phyloP scores from a whole-genome alignment of 2,329 filamentous ascomycete genomes.

The Cadophora luteo-olivacea region DNA sequence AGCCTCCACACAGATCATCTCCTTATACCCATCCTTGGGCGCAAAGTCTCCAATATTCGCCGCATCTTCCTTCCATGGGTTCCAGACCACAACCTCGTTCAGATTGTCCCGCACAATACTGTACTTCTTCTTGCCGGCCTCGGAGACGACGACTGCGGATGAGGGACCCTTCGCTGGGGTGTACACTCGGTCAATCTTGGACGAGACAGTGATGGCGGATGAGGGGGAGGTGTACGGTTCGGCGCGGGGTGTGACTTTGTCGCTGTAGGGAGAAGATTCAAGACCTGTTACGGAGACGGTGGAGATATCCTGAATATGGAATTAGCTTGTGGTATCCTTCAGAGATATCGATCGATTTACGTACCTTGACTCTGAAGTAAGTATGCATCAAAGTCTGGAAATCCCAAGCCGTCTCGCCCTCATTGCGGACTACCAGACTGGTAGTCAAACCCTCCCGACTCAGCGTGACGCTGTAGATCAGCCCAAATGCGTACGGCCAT shows the following conservation, averaged over 20 bases:
- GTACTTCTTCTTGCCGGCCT: conserved; percentile 69
- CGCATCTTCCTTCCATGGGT: conserved; percentile 90
- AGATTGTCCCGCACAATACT: conserved; percentile 84
- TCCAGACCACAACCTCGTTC: conserved; percentile 92
- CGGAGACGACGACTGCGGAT: conserved; percentile 63
- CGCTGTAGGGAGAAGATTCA: conserved; percentile 75
- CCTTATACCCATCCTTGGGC: conserved; percentile 87
- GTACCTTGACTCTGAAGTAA: conserved; percentile 82
- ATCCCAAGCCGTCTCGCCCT: conserved; percentile 81
- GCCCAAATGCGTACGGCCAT: conserved; percentile 87
- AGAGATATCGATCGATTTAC: conserved; percentile 43
- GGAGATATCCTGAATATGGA: conserved; percentile 72
- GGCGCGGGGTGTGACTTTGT: conserved; percentile 71
- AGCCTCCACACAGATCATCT: conserved; percentile 94
- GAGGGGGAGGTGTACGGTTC: conserved; percentile 69
- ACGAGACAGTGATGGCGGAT: conserved; percentile 67
- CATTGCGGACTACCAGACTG: conserved; percentile 86
- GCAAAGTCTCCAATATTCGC: conserved; percentile 84
- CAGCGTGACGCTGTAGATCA: conserved; percentile 93
- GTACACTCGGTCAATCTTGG: conserved; percentile 91
- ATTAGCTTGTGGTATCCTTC: conserved; percentile 6
- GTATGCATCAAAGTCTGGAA: conserved; percentile 93
- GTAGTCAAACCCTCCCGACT: conserved; percentile 78
- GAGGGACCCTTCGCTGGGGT: conserved; percentile 68
- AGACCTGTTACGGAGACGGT: conserved; percentile 77